These are phyloP conservation scores for Malassezia brasiliensis DNA, from an alignment of 1,284 basidiomycete genomes.

Conservation along the genomic window DNA sequence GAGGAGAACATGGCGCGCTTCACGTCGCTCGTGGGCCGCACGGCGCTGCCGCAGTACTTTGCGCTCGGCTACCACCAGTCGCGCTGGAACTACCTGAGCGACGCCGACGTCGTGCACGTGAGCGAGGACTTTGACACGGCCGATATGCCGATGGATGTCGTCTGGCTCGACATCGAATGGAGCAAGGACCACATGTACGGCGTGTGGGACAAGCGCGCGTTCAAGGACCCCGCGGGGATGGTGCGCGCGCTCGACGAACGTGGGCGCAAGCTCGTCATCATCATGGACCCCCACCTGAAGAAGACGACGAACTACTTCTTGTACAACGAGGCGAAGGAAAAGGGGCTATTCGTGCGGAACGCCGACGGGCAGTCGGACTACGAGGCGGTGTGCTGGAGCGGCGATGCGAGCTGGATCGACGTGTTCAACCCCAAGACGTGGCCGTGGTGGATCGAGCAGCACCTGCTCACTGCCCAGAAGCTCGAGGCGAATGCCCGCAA, in stretches of 20 bases:
- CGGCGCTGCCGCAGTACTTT: constrained; percentile 79
- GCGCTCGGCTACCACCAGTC: constrained; percentile 93
- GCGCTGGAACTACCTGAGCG: constrained; percentile 93
- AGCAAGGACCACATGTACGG: constrained; percentile 91
- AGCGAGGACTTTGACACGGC: constrained; percentile 79
- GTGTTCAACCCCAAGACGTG: constrained; percentile 84
- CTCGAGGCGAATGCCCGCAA: constrained; percentile 50
- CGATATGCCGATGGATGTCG: constrained; percentile 79
- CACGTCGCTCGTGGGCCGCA: constrained; percentile 70
- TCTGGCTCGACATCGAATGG: constrained; percentile 94
- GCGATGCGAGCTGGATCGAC: constrained; percentile 89
- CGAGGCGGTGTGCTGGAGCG: constrained; percentile 98
- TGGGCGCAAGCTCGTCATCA: constrained; percentile 92
- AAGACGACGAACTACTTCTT: constrained; percentile 69
- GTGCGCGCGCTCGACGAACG: constrained; percentile 71
- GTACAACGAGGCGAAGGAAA: constrained; percentile 73
- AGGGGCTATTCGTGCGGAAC: constrained; percentile 71
- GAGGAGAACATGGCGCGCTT: constrained; percentile 76
- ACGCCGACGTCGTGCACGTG: constrained; percentile 77
- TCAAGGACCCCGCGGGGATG: constrained; percentile 92
- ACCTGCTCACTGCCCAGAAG: constrained; percentile 25
- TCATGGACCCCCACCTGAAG: constrained; percentile 93
- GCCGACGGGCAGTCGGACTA: constrained; percentile 67
- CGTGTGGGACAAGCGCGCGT: constrained; percentile 83
- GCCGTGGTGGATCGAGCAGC: constrained; percentile 66